Conservation (phyloP, 106 monocot species). For the Apostasia shenzhenica region DNA sequence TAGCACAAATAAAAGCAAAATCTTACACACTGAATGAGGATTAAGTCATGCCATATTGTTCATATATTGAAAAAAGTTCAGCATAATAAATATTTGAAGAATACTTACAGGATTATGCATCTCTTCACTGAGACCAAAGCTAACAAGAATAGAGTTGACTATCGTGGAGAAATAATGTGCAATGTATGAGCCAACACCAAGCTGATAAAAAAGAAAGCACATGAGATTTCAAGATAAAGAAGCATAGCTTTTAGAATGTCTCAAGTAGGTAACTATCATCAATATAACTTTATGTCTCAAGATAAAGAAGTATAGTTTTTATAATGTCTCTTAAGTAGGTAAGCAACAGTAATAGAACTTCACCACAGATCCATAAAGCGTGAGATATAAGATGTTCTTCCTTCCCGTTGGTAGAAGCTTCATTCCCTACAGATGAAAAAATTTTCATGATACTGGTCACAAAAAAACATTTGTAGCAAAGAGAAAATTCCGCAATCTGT, state of each 20-base stretch:
- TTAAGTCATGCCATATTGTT: too few relatives aligned
- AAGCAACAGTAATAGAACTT: constrained; percentile 4
- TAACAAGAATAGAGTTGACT: constrained; percentile 71
- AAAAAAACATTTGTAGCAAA: neutral
- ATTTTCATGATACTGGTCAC: neutral
- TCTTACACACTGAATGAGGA: too few relatives aligned
- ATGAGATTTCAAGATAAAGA: neutral
- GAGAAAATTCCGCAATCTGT: neutral
- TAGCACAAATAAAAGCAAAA: too few relatives aligned
- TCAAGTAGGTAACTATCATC: too few relatives aligned
- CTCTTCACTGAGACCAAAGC: constrained; percentile 77
- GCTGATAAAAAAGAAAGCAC: constrained; percentile 31
- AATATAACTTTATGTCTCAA: neutral
- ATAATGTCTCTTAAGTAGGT: neutral
- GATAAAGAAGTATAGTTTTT: neutral
- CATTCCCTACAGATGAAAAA: constrained; percentile 59
- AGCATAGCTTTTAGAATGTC: neutral
- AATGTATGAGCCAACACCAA: constrained; percentile 88
- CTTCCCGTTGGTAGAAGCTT: constrained; percentile 91
- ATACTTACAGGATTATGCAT: constrained; percentile 92
- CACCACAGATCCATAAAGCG: constrained; percentile 94
- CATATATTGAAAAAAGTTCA: neutral
- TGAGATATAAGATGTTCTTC: constrained; percentile 78
- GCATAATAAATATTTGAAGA: constrained; percentile 1
- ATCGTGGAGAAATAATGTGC: constrained; percentile 79